Base-by-base conservation (phyloP, 768 basidiomycete species). In the Psilocybe subaeruginosa region DNA sequence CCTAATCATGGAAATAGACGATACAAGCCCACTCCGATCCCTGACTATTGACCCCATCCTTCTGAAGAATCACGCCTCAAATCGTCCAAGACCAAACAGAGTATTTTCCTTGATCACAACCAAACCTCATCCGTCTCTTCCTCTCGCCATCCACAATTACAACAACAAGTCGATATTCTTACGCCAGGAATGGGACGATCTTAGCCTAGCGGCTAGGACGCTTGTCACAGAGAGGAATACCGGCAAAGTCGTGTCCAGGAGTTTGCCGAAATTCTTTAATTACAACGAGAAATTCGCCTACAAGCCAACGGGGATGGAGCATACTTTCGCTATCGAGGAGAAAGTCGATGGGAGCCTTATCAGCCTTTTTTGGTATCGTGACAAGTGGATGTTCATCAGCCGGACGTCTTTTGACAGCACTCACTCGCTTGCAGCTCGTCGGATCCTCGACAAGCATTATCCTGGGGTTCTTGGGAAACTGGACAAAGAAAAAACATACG, bases 311-410 rank as follows among this genome's bases (percentile, higher is more conserved):
- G 70, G 70, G 1, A 0, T 17, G 3, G 70, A 71, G 50, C 53
- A 63, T n/a, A 49, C 66, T 8, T 71, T 65, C 53, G 43, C 56
- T 11, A 67, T 68, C 1, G 67, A 71, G 43, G 70, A 71, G 49
- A 69, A 71, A 50, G 52, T 71, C 3, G 70, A 71, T 17, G 68
- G 70, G 16, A 71, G 70, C 48, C 64, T 71, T 17, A 68, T 71
- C 45, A 68, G 60, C 43, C 57, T 69, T 11, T 71, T 71, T 54
- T 68, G 54, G 33, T 71, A 69, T 41, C 47, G 49, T 3, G 47
- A 35, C 0, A 52, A 63, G 27, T 71, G 68, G 66, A 49, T 67
- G 35, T 58, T 65, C 12, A 60, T 59, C 17, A 67, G 64, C 47
- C 49, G 66, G 29, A 49, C 68, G 3, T 56, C 66, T 1, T 71